Base-by-base conservation (phyloP, 768 basidiomycete species). In the Mrakia hoshinonis region DNA sequence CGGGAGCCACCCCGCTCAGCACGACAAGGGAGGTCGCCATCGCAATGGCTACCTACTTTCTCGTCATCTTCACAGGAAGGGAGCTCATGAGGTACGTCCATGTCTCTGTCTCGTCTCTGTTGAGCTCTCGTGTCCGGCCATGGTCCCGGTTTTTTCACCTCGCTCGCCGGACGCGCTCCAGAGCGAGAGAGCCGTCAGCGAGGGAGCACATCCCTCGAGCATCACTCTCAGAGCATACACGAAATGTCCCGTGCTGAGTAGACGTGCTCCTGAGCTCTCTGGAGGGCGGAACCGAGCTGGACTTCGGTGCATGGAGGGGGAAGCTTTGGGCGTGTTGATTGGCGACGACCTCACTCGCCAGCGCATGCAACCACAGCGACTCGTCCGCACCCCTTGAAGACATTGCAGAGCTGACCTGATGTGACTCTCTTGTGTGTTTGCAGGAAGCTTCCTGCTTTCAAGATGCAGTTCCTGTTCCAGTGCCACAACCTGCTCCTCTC, bases 401-500 rank as follows among this genome's bases (percentile, higher is more conserved):
- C 18, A 31, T 38, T 7, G 22, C 24, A 4, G 34, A 26, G 22
- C 36, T 22, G 15, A 3, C 60, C 22, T 43, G 24, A 38, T 29
- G 5, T 61, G 24, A 4, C 4, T 63, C 36, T 7, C 26, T 15
- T 55, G 22, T 0, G n/a, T 38, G 48, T 61, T 22, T 38, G 43
- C 74, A 81, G 80, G 71, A 73, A 76, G 75, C 77, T 79, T 76
- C 76, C 77, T 70, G 47, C 78, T 72, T 77, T 81, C 81, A 80
- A 81, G 81, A 87, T 96, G 77, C 91, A 87, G 73, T 80, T 84
- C 70, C 84, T 92, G 69, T 97, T 97, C 82, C 91, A 92, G 78
- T 73, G 81, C 49, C 96, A 99, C 82, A 99, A 99, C 80, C 82
- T 92, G 73, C 81, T 96, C 79, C 85, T 99, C 74, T 90, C 90